Evolutionary conservation across 2,329 filamentous ascomycete genomes (phyloP).

Genomic region (Periconia sp.): DNA sequence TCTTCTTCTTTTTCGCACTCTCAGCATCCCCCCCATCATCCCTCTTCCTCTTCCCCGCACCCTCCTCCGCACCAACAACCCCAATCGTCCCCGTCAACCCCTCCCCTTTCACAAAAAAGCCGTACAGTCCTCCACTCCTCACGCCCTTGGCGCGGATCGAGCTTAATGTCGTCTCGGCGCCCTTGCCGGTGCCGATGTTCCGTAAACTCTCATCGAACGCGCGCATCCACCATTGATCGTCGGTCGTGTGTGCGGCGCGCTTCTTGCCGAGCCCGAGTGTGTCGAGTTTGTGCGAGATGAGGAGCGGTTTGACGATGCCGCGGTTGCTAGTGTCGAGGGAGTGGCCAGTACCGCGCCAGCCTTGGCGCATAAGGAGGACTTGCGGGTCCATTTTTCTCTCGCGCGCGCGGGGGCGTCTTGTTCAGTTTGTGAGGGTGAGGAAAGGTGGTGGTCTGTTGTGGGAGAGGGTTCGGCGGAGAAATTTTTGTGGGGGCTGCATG

Average conservation of each 20-base stretch:
- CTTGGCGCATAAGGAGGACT: constrained; percentile 79
- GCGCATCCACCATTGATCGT: constrained; percentile 95
- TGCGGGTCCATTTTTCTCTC: constrained; percentile 71
- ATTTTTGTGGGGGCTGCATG: neutral
- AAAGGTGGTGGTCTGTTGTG: neutral
- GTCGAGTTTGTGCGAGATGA: constrained; percentile 81
- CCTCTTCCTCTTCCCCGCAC: constrained; percentile 17
- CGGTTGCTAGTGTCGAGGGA: constrained; percentile 76
- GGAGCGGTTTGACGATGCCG: constrained; percentile 80
- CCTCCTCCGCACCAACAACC: constrained; percentile 24
- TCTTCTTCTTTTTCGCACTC: constrained; percentile 8
- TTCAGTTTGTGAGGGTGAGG: constrained; percentile 16
- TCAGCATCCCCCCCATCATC: constrained; percentile 22
- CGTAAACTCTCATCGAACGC: constrained; percentile 91
- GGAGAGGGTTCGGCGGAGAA: neutral
- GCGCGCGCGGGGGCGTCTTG: neutral
- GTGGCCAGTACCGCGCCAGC: constrained; percentile 88
- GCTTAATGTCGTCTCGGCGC: constrained; percentile 57
- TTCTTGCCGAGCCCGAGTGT: constrained; percentile 80
- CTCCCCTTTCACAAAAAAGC: constrained; percentile 82
- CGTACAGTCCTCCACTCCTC: constrained; percentile 67
- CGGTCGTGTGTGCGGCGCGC: constrained; percentile 53
- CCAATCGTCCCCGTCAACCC: constrained; percentile 70
- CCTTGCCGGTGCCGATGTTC: constrained; percentile 50
- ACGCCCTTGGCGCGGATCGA: constrained; percentile 50